A percentile compares a stretch with the other conserved stretches of the same genome.
Evolutionary conservation across 768 basidiomycete species (phyloP).

Genomic region (Leccinum obscurum): DNA sequence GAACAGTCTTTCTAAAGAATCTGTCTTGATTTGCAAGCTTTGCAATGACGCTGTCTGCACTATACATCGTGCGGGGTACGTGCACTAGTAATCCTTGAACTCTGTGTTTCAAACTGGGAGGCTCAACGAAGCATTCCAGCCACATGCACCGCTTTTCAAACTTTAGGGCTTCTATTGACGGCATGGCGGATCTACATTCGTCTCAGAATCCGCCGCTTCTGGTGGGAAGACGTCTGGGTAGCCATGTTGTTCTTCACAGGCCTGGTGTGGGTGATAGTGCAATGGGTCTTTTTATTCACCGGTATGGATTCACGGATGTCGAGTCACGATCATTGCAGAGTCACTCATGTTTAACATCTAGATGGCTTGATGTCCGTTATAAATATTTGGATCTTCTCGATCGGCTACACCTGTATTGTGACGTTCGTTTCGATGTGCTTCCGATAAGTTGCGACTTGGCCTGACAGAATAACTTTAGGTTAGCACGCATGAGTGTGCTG

Average conservation of each 20-base stretch:
- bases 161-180: conserved; percentile 17
- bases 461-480: conserved; percentile 4
- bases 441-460: not conserved
- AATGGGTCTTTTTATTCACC: conserved; percentile 7
- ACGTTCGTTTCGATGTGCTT: not conserved
- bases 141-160: not conserved
- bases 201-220: conserved; percentile 14
- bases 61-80: not conserved
- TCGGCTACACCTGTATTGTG: not conserved
- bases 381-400: not conserved
- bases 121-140: not conserved
- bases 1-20: too few species aligned
- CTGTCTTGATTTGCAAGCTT: not conserved
- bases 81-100: not conserved
- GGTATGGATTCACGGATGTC: not conserved
- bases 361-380: not conserved
- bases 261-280: conserved; percentile 10
- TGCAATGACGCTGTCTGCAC: not conserved
- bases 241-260: conserved; percentile 11
- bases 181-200: conserved; percentile 22
- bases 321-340: not conserved
- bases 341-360: not conserved
- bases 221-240: not conserved
- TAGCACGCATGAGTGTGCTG: conserved; percentile 19
- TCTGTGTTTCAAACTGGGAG: not conserved